phyloP scores from a whole-genome alignment of 441 rosid genomes.

The Gossypium gossypioides region DNA sequence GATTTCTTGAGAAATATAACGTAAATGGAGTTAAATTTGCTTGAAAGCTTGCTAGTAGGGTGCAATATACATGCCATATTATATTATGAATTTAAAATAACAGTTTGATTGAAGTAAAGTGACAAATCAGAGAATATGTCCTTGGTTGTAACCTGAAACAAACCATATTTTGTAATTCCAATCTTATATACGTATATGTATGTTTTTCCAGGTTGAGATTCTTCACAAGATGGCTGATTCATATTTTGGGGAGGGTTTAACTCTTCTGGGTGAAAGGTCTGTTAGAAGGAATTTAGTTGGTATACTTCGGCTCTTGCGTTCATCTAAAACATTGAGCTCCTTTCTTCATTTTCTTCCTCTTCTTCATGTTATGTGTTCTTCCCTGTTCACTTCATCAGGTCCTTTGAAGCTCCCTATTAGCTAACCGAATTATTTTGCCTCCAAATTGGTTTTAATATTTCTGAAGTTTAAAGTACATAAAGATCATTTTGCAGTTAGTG shows the following conservation, averaged over 20 bases:
- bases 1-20: not conserved
- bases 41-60: not conserved
- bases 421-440: not conserved
- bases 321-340: not conserved
- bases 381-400: not conserved
- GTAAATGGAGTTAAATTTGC: not conserved
- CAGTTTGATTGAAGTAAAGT: not conserved
- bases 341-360: not conserved
- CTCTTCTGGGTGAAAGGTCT: conserved; percentile 76
- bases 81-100: not conserved
- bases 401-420: not conserved
- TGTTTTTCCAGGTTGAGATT: conserved; percentile 44
- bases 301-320: not conserved
- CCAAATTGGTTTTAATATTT: not conserved
- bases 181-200: not conserved
- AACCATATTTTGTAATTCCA: not conserved
- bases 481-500: not conserved
- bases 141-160: not conserved
- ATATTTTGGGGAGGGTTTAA: conserved; percentile 86
- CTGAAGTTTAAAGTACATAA: not conserved
- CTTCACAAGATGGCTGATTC: conserved; percentile 45
- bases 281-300: conserved; percentile 4
- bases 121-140: not conserved
- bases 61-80: not conserved
- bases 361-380: not conserved